Evolutionary conservation across 164 flowering plant species (phyloP).

Genomic region (Litsea cubeba): DNA sequence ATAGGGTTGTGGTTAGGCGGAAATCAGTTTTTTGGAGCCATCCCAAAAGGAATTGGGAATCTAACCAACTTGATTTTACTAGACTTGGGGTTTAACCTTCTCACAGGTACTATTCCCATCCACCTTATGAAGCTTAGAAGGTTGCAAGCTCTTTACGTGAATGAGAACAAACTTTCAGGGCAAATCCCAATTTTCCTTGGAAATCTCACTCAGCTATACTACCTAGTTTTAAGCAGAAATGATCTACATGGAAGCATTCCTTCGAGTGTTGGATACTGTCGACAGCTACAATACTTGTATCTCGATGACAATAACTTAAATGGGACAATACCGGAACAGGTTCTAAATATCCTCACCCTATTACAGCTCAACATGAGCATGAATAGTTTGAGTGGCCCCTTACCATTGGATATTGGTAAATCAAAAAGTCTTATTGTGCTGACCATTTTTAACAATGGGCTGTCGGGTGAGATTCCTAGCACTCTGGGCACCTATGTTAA

Average conservation of each 20-base stretch:
- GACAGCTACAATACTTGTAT: background rate
- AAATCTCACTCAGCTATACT: constrained; percentile 8
- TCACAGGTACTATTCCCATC: constrained; percentile 17
- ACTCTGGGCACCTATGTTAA: constrained; percentile 13
- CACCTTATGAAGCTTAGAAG: constrained; percentile 22
- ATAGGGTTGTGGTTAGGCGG: constrained; percentile 25
- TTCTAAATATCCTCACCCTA: constrained; percentile 18
- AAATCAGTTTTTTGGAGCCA: constrained; percentile 31
- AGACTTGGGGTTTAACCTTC: constrained; percentile 18
- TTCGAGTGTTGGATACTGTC: constrained; percentile 14
- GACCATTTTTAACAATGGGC: constrained; percentile 19
- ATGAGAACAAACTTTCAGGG: constrained; percentile 20
- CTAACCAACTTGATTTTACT: constrained; percentile 24
- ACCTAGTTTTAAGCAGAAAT: background rate
- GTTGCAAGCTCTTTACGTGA: constrained; percentile 4
- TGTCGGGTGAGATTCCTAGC: constrained; percentile 26
- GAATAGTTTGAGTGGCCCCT: constrained; percentile 17
- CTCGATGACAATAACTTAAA: constrained; percentile 11
- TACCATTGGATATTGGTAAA: constrained; percentile 22
- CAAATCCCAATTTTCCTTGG: constrained; percentile 28
- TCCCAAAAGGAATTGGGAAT: constrained; percentile 34
- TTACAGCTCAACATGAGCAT: background rate
- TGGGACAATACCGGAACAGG: constrained; percentile 16
- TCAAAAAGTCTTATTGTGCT: constrained; percentile 2
- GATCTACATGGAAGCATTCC: constrained; percentile 17